Base-by-base conservation (phyloP, 306 rosid species). In the Purshia tridentata region DNA sequence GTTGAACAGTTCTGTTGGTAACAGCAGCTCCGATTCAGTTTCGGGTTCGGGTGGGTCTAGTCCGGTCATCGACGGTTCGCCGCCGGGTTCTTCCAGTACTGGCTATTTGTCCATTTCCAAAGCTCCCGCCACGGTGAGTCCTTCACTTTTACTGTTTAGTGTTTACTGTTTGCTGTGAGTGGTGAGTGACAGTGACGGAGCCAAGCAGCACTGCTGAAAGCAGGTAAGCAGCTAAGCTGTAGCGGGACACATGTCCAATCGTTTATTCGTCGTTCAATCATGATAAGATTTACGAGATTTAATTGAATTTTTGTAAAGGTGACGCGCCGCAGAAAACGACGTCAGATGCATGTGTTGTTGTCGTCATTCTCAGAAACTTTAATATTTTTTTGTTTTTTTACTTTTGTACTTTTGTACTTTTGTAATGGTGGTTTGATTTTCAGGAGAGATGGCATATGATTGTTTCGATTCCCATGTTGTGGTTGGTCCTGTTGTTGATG, bases 101-200 rank as follows among this genome's bases (percentile, higher is more conserved):
- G 97, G 96, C 69, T 91, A 94, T 78, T 72, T 91, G 84, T 75
- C 97, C 70, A 89, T 94, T 81, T 91, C 99, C 18, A 81, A 91
- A 4, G 91, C 90, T 39, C n/a, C 63, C 6, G 52, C 56, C 52
- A 63, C 72, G 82, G 94, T 88, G 22, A 78, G 89, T 85, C 4
- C 2, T 48, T 10, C 37, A 0, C 12, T 29, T 4, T n/a, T 6
- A 12, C 37, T 20, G n/a, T 23, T 58, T 46, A 14, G 48, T 18
- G 9, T 58, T 6, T 4, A 23, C n/a, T 12, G 12, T 37, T 67
- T 22, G 40, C 14, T 0, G 35, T 29, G 35, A 29, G 35, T 29
- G 35, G 35, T 29, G 2, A 29, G 35, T 29, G 35, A 29, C 35
- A 29, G 35, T 29, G 35, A 29, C 2, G 2, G 35, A 29, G 35